Percentiles rank a stretch among this genome's conserved stretches.
These are phyloP conservation scores for Powellomyces hirtus DNA, from an alignment of 192 early-diverging fungal species.

Conservation along the genomic window DNA sequence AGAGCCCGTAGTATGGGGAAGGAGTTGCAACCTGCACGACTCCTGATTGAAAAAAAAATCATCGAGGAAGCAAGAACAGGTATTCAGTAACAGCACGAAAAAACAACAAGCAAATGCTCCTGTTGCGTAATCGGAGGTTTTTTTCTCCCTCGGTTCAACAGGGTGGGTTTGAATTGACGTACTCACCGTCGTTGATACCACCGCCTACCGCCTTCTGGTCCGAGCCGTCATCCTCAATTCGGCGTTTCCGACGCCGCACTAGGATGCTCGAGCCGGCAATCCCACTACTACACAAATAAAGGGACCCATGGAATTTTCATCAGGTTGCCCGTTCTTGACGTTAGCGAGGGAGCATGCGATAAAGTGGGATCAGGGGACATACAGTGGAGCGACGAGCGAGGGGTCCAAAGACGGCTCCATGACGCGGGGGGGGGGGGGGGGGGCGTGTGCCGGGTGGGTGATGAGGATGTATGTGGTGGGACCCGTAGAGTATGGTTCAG, in stretches of 20 bases:
- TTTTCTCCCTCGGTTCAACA: background rate
- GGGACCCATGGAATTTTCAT: too few relatives aligned
- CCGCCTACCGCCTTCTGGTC: background rate
- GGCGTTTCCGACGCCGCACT: background rate
- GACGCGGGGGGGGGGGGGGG: too few relatives aligned
- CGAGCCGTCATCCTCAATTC: background rate
- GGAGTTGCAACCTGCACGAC: background rate
- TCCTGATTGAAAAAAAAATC: background rate
- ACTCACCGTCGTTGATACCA: background rate
- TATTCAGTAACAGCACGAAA: background rate
- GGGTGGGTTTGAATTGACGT: background rate
- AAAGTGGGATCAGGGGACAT: too few relatives aligned
- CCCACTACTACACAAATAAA: background rate
- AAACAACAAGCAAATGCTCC: background rate
- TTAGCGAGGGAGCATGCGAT: too few relatives aligned
- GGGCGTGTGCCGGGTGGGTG: too few relatives aligned
- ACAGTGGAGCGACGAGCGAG: too few relatives aligned
- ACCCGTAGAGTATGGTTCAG: too few relatives aligned
- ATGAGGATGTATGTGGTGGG: too few relatives aligned
- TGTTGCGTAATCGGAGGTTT: background rate
- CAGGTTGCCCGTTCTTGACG: too few relatives aligned
- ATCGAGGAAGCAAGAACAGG: background rate
- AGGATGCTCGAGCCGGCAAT: background rate
- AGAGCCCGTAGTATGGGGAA: slow-evolving; percentile 23
- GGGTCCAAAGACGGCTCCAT: too few relatives aligned